These are phyloP conservation scores for Diplodia corticola DNA, from an alignment of 2,329 filamentous ascomycete species.

Conservation along the genomic window DNA sequence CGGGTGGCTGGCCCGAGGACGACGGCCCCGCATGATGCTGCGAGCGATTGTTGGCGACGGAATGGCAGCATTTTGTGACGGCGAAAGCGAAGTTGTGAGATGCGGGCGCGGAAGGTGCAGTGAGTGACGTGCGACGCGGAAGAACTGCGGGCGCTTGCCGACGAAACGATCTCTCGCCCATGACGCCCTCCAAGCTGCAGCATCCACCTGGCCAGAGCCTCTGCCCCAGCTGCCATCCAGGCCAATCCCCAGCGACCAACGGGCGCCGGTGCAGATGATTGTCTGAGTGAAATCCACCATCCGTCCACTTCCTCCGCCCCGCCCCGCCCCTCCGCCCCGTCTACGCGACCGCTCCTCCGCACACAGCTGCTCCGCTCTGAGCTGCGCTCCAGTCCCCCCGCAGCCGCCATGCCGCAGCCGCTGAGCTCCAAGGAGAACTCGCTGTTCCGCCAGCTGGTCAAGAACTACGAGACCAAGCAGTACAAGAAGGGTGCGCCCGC, in stretches of 20 bases:
- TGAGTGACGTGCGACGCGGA: slow-evolving; percentile 3
- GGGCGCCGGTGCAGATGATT: slow-evolving; percentile 18
- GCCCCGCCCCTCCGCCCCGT: background rate
- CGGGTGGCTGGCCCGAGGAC: too few relatives aligned
- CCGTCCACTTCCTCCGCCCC: background rate
- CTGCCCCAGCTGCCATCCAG: background rate
- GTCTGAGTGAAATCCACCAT: background rate
- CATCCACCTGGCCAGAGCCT: slow-evolving; percentile 21
- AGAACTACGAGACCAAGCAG: slow-evolving; percentile 96
- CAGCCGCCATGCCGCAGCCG: slow-evolving; percentile 63
- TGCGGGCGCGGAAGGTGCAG: background rate
- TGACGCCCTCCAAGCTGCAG: background rate
- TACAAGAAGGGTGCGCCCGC: slow-evolving; percentile 73
- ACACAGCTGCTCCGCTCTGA: background rate
- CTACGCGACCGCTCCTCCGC: slow-evolving; percentile 2
- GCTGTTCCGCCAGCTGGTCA: slow-evolving; percentile 92
- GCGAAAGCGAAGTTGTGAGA: background rate
- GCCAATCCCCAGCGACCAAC: slow-evolving; percentile 3
- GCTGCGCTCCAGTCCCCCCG: background rate
- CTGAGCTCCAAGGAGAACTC: slow-evolving; percentile 85
- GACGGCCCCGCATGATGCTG: too few relatives aligned
- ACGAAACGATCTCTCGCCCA: slow-evolving; percentile 15
- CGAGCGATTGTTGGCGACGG: background rate
- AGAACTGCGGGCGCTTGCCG: slow-evolving; percentile 6
- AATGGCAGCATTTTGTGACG: background rate